These are phyloP conservation scores for Picochlorum costavermella DNA, from an alignment of 139 green algal species.

Conservation along the genomic window DNA sequence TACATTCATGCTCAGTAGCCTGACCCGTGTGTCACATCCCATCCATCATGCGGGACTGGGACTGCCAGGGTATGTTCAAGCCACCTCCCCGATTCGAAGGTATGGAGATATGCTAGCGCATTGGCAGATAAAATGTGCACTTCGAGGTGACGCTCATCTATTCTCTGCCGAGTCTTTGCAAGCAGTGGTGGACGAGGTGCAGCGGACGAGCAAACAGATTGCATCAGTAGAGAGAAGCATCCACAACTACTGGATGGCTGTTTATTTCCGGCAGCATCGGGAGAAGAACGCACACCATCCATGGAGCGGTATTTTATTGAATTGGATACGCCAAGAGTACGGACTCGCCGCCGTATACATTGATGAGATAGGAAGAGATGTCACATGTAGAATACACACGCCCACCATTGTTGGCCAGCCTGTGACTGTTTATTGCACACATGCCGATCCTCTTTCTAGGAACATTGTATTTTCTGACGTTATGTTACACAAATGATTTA, in stretches of 20 bases:
- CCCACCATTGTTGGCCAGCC: slow-evolving; percentile 30
- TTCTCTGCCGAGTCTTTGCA: slow-evolving; percentile 30
- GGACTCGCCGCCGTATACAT: slow-evolving; percentile 53
- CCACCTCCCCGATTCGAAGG: slow-evolving; percentile 68
- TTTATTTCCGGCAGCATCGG: slow-evolving; percentile 42
- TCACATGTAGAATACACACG: slow-evolving; percentile 28
- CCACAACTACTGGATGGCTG: slow-evolving; percentile 47
- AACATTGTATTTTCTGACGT: background rate
- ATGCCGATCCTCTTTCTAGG: background rate
- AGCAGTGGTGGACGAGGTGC: slow-evolving; percentile 4
- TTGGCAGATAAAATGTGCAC: slow-evolving; percentile 63
- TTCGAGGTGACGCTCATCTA: slow-evolving; percentile 31
- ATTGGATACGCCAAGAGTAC: slow-evolving; percentile 50
- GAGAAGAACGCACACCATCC: background rate
- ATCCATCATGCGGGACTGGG: slow-evolving; percentile 55
- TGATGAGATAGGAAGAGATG: slow-evolving; percentile 56
- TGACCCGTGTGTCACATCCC: slow-evolving; percentile 17
- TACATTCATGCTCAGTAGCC: slow-evolving; percentile 60
- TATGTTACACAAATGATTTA: background rate
- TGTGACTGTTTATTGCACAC: slow-evolving; percentile 7
- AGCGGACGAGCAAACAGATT: slow-evolving; percentile 4
- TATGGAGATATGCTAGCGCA: slow-evolving; percentile 75
- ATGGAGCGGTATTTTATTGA: slow-evolving; percentile 46
- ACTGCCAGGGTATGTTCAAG: slow-evolving; percentile 67
- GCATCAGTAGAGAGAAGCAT: slow-evolving; percentile 37